Percentiles rank a stretch among this genome's conserved stretches.
Conservation (phyloP, 305 asterid species). For the Fraxinus xanthoxyloides region DNA sequence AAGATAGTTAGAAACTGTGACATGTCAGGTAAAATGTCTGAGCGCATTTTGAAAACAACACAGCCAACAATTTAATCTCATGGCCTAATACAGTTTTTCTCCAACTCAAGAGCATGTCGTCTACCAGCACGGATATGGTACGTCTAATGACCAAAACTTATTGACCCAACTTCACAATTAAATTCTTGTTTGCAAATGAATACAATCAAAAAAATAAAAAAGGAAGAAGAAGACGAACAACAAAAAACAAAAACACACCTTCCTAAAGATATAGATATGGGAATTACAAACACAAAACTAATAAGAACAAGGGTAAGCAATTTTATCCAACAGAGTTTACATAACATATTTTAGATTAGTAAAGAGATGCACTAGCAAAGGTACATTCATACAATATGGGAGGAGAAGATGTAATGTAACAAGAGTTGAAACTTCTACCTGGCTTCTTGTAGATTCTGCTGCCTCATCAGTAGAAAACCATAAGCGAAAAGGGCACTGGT, state of each 20-base stretch:
- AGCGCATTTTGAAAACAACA: not conserved
- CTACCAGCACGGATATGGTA: not conserved
- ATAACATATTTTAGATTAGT: not conserved
- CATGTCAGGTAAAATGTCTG: not conserved
- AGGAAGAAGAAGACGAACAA: too few relatives aligned
- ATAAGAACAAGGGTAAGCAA: not conserved
- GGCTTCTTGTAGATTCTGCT: constrained; percentile 93
- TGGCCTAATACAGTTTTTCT: not conserved
- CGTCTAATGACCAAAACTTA: not conserved
- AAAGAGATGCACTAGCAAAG: constrained; percentile 13
- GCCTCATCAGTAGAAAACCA: constrained; percentile 88
- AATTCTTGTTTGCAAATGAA: not conserved
- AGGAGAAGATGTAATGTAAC: constrained; percentile 13
- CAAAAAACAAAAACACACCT: not conserved
- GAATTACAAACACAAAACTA: not conserved
- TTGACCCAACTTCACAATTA: not conserved
- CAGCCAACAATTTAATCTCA: not conserved
- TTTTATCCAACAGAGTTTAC: not conserved
- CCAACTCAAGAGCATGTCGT: not conserved
- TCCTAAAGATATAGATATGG: not conserved
- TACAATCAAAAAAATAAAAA: not conserved
- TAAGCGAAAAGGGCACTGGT: constrained; percentile 71
- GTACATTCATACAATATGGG: constrained; percentile 6
- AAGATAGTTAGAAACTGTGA: not conserved
- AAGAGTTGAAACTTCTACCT: constrained; percentile 42